Evolutionary conservation across 495 filamentous ascomycete species (phyloP).

Genomic region (Baudoinia panamericana): DNA sequence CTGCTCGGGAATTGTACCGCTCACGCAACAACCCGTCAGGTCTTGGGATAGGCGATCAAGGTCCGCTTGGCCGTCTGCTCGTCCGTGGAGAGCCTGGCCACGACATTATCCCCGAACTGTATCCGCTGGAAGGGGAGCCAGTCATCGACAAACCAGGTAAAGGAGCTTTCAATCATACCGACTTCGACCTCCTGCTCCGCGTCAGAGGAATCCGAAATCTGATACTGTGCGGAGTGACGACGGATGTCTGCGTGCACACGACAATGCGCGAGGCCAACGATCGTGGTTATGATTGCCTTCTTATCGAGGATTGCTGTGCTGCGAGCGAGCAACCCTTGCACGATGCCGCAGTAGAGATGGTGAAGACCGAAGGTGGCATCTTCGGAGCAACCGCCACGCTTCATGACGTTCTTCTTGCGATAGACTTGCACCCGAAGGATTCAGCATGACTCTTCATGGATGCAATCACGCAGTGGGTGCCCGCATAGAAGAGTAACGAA

Average conservation of each 20-base stretch:
- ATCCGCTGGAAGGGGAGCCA: conserved; percentile 41
- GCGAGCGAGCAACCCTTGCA: conserved; percentile 40
- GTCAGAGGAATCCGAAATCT: conserved; percentile 54
- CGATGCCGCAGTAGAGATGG: conserved; percentile 36
- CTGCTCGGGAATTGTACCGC: conserved; percentile 41
- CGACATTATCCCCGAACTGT: conserved; percentile 47
- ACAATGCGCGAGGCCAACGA: conserved; percentile 62
- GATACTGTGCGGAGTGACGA: conserved; percentile 52
- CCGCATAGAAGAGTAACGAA: too few species aligned
- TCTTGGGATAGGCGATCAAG: conserved; percentile 44
- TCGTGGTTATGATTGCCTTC: conserved; percentile 57
- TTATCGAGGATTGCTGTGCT: conserved; percentile 42
- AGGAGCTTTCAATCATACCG: conserved; percentile 54
- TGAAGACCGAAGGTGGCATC: conserved; percentile 47
- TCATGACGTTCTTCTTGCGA: conserved; percentile 40
- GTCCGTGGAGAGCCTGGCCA: conserved; percentile 53
- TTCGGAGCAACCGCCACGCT: conserved; percentile 40
- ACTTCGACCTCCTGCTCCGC: conserved; percentile 47
- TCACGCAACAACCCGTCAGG: conserved; percentile 42
- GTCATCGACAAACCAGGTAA: conserved; percentile 57
- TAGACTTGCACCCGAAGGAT: too few species aligned
- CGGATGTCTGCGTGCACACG: conserved; percentile 56
- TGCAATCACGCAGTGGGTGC: too few species aligned
- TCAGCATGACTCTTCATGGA: too few species aligned
- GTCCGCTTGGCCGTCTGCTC: conserved; percentile 50